phyloP scores from a whole-genome alignment of 169 alveolate species.

The Plasmodium chabaudi region DNA sequence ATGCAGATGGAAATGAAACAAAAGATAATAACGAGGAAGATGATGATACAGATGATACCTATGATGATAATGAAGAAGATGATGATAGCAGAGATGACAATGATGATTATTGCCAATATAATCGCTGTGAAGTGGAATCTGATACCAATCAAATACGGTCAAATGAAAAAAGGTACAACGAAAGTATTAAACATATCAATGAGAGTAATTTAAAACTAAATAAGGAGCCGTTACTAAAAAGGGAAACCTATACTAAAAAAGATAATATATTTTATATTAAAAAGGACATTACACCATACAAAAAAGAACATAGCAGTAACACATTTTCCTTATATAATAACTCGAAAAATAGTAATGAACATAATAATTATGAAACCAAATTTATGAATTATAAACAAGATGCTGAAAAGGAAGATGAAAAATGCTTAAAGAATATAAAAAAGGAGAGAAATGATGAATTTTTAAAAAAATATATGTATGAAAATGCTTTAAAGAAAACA shows the following conservation, averaged over 20 bases:
- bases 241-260: conserved; percentile 16
- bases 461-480: conserved; percentile 6
- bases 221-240: conserved; percentile 1
- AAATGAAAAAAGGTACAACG: background rate
- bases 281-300: conserved; percentile 7
- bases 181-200: background rate
- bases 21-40: conserved; percentile 19
- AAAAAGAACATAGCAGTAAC: conserved; percentile 16
- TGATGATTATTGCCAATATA: background rate
- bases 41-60: conserved; percentile 5
- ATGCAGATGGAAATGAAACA: background rate
- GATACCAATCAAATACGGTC: background rate
- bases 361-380: conserved; percentile 24
- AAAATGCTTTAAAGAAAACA: conserved; percentile 24
- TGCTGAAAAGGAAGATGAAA: background rate
- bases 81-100: background rate
- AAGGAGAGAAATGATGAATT: conserved; percentile 14
- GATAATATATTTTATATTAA: conserved; percentile 31
- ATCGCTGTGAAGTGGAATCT: background rate
- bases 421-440: conserved; percentile 3
- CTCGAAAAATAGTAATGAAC: background rate
- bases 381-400: background rate
- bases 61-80: conserved; percentile 22
- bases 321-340: background rate
- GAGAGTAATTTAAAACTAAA: background rate